A percentile compares a stretch with the other conserved stretches of the same genome.
These are phyloP conservation scores for Neopestalotiopsis sp. DNA, from an alignment of 2,329 filamentous ascomycete species.

Conservation along the genomic window DNA sequence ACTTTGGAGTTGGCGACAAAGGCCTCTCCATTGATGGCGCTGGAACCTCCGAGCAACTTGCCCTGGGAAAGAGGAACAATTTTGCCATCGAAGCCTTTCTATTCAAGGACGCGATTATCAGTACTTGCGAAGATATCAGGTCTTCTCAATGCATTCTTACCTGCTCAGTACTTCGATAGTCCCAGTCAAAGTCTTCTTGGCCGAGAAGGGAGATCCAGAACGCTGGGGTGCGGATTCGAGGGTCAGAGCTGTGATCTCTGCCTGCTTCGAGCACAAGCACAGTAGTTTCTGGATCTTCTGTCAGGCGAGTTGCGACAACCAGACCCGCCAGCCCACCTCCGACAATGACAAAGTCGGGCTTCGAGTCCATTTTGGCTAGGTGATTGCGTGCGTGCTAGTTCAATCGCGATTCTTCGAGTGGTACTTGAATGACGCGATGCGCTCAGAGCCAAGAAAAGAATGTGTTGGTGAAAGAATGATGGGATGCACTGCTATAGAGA, in stretches of 20 bases:
- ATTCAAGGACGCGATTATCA: not conserved
- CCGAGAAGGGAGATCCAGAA: conserved; percentile 16
- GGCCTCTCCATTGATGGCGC: conserved; percentile 35
- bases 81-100: conserved; percentile 16
- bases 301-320: conserved; percentile 1
- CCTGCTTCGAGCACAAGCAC: conserved; percentile 54
- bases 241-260: conserved; percentile 3
- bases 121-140: not conserved
- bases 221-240: conserved; percentile 16
- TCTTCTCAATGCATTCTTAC: not conserved
- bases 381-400: not conserved
- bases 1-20: conserved; percentile 29
- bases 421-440: not conserved
- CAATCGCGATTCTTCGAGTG: not conserved
- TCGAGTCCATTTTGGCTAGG: not conserved
- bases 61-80: conserved; percentile 16
- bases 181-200: conserved; percentile 17
- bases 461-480: not conserved
- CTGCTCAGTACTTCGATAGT: conserved; percentile 17
- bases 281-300: conserved; percentile 29
- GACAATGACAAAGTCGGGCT: not conserved
- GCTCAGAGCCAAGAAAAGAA: not conserved
- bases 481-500: not conserved
- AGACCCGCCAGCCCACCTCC: conserved; percentile 6
- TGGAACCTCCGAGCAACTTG: conserved; percentile 19